Evolutionary conservation across 2,329 filamentous ascomycete species (phyloP).

Genomic region (Metarhizium sp.): DNA sequence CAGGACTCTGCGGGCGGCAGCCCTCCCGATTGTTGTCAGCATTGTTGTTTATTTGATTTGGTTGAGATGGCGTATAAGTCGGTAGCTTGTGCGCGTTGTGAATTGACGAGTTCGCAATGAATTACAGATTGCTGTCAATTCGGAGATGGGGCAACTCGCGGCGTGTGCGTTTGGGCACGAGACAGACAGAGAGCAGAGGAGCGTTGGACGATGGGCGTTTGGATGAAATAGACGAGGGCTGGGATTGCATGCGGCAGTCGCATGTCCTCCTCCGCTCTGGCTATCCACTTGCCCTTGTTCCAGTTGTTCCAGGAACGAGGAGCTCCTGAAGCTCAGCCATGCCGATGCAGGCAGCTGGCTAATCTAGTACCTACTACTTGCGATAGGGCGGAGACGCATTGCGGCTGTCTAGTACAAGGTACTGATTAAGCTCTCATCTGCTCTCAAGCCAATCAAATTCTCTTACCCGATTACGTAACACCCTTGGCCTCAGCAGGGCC

Average conservation of each 20-base stretch:
- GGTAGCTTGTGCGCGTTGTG: neutral
- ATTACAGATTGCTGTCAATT: neutral
- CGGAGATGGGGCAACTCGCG: neutral
- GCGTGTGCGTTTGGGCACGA: neutral
- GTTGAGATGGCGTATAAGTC: slow-evolving; percentile 5
- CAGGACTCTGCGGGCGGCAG: slow-evolving; percentile 25
- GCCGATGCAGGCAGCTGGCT: neutral
- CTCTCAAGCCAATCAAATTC: slow-evolving; percentile 19
- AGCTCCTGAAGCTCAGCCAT: neutral
- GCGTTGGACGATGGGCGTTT: slow-evolving; percentile 5
- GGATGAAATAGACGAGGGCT: slow-evolving; percentile 10
- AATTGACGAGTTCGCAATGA: neutral
- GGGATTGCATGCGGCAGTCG: slow-evolving; percentile 3
- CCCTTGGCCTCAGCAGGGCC: neutral
- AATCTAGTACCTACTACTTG: neutral
- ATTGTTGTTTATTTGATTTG: slow-evolving; percentile 18
- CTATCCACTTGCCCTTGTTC: neutral
- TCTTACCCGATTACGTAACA: slow-evolving; percentile 20
- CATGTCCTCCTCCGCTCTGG: neutral
- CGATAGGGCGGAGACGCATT: neutral
- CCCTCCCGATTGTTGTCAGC: slow-evolving; percentile 32
- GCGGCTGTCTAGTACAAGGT: neutral
- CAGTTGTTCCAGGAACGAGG: neutral
- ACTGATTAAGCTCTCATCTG: neutral
- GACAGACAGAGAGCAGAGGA: neutral